Percentiles rank a stretch among this genome's conserved stretches.
Evolutionary conservation across 345 rosid species (phyloP).

Genomic region (Salix koriyanagi): DNA sequence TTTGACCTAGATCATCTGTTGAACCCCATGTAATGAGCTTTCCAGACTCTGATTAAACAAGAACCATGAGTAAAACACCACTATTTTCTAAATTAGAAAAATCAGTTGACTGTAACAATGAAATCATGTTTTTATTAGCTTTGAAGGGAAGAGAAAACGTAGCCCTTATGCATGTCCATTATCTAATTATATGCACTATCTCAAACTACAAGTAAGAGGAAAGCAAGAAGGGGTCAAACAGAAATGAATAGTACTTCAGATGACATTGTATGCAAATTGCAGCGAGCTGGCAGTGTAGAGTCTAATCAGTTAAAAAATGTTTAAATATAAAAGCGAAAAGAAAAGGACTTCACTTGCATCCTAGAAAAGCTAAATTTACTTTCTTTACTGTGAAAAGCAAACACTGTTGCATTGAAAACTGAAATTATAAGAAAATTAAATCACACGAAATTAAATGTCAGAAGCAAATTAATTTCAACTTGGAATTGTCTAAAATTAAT

Average conservation of each 20-base stretch:
- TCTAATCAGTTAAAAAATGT: not conserved
- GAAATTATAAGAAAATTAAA: not conserved
- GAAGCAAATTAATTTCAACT: not conserved
- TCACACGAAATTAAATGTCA: not conserved
- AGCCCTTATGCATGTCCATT: not conserved
- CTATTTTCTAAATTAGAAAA: not conserved
- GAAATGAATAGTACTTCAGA: not conserved
- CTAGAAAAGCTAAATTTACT: not conserved
- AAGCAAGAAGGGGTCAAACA: not conserved
- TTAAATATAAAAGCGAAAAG: not conserved
- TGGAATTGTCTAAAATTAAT: not conserved
- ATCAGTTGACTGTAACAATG: not conserved
- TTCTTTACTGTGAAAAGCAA: not conserved
- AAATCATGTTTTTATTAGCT: not conserved
- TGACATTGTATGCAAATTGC: not conserved
- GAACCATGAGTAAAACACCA: constrained; percentile 2
- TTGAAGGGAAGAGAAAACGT: not conserved
- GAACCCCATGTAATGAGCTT: constrained; percentile 99
- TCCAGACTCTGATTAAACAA: constrained; percentile 59
- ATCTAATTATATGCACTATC: not conserved
- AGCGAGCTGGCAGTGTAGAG: not conserved
- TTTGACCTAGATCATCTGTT: constrained; percentile 95
- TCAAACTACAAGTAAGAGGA: not conserved
- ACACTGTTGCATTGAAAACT: not conserved
- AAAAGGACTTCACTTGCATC: not conserved